Conservation (phyloP, 345 rosid species). For the Ceriops decandra region DNA sequence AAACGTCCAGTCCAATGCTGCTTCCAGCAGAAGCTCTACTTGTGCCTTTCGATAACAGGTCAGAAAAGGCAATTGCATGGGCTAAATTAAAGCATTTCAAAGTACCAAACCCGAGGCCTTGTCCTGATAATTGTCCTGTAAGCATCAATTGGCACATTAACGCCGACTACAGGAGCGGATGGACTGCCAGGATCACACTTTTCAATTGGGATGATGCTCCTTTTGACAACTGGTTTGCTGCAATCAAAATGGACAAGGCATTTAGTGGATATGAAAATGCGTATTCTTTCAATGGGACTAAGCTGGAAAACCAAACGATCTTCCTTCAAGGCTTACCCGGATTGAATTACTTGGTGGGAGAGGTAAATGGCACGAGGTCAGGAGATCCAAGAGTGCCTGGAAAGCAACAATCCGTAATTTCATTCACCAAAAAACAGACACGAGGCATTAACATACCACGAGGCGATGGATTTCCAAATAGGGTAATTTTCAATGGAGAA, state of each 20-base stretch:
- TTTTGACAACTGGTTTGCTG: constrained; percentile 75
- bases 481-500: constrained; percentile 80
- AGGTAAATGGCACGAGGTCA: constrained; percentile 49
- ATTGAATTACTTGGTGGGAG: constrained; percentile 60
- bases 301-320: constrained; percentile 48
- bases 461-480: constrained; percentile 81
- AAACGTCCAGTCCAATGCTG: constrained; percentile 44
- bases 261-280: constrained; percentile 56
- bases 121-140: constrained; percentile 92
- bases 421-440: constrained; percentile 58
- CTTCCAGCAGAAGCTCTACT: constrained; percentile 78
- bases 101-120: constrained; percentile 59
- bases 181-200: constrained; percentile 78
- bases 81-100: constrained; percentile 46
- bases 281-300: constrained; percentile 83
- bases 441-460: constrained; percentile 37
- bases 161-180: constrained; percentile 62
- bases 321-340: constrained; percentile 67
- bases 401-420: constrained; percentile 88
- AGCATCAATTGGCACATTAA: constrained; percentile 88
- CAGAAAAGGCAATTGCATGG: constrained; percentile 71
- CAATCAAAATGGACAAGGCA: constrained; percentile 60
- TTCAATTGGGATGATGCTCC: constrained; percentile 70
- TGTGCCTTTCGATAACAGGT: constrained; percentile 68
- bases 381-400: constrained; percentile 65